Percentiles rank a stretch among this genome's conserved stretches.
phyloP scores from a whole-genome alignment of 2,329 filamentous ascomycete species.

The Ramularia endophylla region DNA sequence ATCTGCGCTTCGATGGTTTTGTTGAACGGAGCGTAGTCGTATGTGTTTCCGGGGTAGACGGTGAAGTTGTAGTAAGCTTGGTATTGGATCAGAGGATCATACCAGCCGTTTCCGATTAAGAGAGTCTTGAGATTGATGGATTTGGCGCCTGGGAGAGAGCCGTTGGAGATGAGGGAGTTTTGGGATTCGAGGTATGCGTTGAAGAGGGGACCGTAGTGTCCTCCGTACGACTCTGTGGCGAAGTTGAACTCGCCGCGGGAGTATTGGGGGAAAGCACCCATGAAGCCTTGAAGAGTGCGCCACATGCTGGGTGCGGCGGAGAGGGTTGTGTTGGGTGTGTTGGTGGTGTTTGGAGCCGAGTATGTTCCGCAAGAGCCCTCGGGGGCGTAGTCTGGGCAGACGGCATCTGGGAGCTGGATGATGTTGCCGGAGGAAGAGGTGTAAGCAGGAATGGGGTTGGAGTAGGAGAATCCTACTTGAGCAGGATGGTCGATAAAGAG shows the following conservation, averaged over 20 bases:
- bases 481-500: slow-evolving; percentile 65
- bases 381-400: slow-evolving; percentile 18
- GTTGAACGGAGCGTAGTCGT: slow-evolving; percentile 50
- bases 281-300: slow-evolving; percentile 57
- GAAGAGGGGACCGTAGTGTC: slow-evolving; percentile 28
- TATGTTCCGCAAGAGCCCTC: slow-evolving; percentile 48
- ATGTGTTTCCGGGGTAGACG: slow-evolving; percentile 52
- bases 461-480: slow-evolving; percentile 55
- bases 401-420: slow-evolving; percentile 28
- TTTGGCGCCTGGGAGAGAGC: slow-evolving; percentile 30
- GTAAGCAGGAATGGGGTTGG: slow-evolving; percentile 38
- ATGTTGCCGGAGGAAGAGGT: slow-evolving; percentile 31
- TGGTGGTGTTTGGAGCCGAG: slow-evolving; percentile 44
- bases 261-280: slow-evolving; percentile 50
- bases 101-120: slow-evolving; percentile 51
- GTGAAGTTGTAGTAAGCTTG: slow-evolving; percentile 55
- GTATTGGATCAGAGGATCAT: slow-evolving; percentile 51
- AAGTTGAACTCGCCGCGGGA: slow-evolving; percentile 29
- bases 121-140: slow-evolving; percentile 29
- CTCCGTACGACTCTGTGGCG: slow-evolving; percentile 27
- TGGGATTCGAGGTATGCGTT: slow-evolving; percentile 28
- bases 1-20: slow-evolving; percentile 44
- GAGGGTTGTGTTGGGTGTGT: slow-evolving; percentile 49
- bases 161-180: slow-evolving; percentile 33
- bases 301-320: slow-evolving; percentile 54